A percentile compares a stretch with the other conserved stretches of the same genome.
These are phyloP conservation scores for Vitis hybrid DNA, from an alignment of 177 flowering plant species.

Conservation along the genomic window DNA sequence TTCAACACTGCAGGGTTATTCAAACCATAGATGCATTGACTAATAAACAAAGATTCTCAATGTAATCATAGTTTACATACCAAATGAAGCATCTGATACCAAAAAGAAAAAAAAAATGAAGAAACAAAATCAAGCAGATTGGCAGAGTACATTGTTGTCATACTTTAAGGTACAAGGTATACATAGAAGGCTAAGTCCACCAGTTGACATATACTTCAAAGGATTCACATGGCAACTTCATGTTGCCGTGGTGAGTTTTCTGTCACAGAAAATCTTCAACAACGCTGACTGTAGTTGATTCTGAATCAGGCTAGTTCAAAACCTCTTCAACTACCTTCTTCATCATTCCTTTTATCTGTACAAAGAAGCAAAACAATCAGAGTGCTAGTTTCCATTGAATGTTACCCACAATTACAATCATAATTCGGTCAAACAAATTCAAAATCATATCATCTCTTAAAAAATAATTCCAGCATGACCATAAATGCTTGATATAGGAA, in stretches of 20 bases:
- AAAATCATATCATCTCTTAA: too few relatives aligned
- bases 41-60: too few relatives aligned
- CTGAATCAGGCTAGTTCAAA: conserved; percentile 25
- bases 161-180: neutral
- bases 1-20: too few relatives aligned
- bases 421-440: neutral
- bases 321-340: conserved; percentile 38
- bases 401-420: neutral
- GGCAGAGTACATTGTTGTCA: neutral
- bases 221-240: conserved; percentile 12
- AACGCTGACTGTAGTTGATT: neutral
- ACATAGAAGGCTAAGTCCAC: neutral
- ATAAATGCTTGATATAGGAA: neutral
- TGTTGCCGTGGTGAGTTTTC: conserved; percentile 13
- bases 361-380: neutral
- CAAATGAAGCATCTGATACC: too few relatives aligned
- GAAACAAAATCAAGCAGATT: too few relatives aligned
- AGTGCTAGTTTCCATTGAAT: neutral
- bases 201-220: neutral
- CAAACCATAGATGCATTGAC: too few relatives aligned
- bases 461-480: neutral
- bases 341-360: conserved; percentile 58
- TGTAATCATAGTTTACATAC: too few relatives aligned
- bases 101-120: too few relatives aligned
- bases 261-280: neutral